Base-by-base conservation (phyloP, 495 filamentous ascomycete genomes). In the Corynascus novoguineensis region DNA sequence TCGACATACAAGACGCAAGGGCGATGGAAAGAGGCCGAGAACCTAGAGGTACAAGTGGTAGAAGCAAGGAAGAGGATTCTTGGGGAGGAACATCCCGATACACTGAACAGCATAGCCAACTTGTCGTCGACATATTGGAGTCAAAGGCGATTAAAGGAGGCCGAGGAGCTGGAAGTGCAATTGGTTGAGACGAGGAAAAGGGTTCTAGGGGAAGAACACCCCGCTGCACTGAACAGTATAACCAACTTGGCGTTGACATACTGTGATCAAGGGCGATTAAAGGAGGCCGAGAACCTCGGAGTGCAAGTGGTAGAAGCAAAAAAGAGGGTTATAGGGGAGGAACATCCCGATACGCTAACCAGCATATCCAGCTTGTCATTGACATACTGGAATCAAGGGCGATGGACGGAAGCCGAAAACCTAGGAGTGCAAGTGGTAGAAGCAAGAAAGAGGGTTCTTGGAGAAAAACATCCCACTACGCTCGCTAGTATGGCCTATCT, bases 131-230 rank as follows among this genome's bases (percentile, higher is more conserved):
- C 7, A 11, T 45, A 45, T 24, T 14, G 8, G 3, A 0, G 8
- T 14, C 42, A 27, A n/a, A 24, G 42, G 0, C 42, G 42, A 27
- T 45, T 21, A 10, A 15, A 27, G 3, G 42, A 45, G 42, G 42
- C 42, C 42, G 42, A 45, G 42, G 3, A 5, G 42, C 42, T 45
- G 5, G 21, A 27, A 3, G 21, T 27, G 5, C 25, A 19, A 22
- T 24, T 47, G 11, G 5, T 47, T 4, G 62, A 72, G 46, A 62
- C 44, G 6, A 59, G 47, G 0, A 68, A 65, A 50, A 60, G 27
- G 56, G 28, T 64, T 21, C 53, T 75, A 1, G 73, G 78, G 1
- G 46, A 56, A 8, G 62, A 73, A 24, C 69, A 79, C 67, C 69
- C 44, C 14, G 0, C 3, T 0, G 17, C 73, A 8, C 50, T 80